Conservation (phyloP, 306 rosid species). For the Quercus robur region DNA sequence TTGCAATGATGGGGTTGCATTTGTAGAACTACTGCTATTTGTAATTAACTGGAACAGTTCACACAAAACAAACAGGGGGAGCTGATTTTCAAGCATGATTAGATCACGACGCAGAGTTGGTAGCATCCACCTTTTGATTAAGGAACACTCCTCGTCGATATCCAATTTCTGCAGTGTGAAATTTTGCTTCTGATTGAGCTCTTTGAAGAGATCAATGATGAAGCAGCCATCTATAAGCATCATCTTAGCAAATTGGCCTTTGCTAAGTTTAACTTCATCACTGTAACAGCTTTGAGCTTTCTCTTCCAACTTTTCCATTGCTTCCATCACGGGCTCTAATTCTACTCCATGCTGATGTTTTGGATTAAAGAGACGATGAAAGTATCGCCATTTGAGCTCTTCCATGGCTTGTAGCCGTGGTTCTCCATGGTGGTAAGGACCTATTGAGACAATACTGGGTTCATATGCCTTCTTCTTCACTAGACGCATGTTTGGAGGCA, state of each 20-base stretch:
- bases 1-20: conserved; percentile 1
- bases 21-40: neutral
- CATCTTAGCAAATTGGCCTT: conserved; percentile 34
- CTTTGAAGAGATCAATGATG: conserved; percentile 33
- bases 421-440: conserved; percentile 31
- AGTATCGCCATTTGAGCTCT: conserved; percentile 13
- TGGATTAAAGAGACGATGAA: conserved; percentile 11
- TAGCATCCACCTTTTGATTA: conserved; percentile 39
- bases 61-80: conserved; percentile 34
- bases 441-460: conserved; percentile 19
- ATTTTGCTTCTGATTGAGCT: neutral
- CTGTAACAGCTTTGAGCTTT: conserved; percentile 19
- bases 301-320: conserved; percentile 19
- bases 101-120: conserved; percentile 30
- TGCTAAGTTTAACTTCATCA: conserved; percentile 14
- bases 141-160: neutral
- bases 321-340: conserved; percentile 14
- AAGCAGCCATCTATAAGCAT: conserved; percentile 38
- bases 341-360: neutral
- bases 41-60: conserved; percentile 26
- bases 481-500: neutral
- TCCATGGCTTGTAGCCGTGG: conserved; percentile 19
- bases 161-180: neutral
- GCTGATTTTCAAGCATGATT: conserved; percentile 51
- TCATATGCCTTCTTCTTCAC: neutral